A percentile compares a stretch with the other conserved stretches of the same genome.
phyloP scores from a whole-genome alignment of 164 flowering plant genomes.

The Annona squamosa region DNA sequence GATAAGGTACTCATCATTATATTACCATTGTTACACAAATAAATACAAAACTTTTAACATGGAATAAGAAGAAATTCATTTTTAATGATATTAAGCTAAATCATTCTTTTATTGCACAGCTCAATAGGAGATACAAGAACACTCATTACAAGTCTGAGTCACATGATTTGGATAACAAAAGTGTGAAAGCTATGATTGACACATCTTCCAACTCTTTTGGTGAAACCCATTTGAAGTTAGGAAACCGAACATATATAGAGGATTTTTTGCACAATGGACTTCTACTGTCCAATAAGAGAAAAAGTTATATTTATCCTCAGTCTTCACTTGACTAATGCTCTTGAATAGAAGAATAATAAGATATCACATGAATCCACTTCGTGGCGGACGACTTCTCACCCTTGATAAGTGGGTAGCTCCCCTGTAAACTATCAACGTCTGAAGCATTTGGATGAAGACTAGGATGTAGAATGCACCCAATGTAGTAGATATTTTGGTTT shows the following conservation, averaged over 20 bases:
- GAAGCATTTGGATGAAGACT: constrained; percentile 76
- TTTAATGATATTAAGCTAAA: too few relatives aligned
- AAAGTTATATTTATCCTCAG: constrained; percentile 50
- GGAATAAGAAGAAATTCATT: too few relatives aligned
- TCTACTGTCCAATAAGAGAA: constrained; percentile 55
- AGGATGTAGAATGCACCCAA: too few relatives aligned
- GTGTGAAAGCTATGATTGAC: constrained; percentile 14
- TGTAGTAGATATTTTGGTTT: too few relatives aligned
- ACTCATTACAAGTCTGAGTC: neutral
- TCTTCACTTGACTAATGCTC: constrained; percentile 5
- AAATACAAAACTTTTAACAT: too few relatives aligned
- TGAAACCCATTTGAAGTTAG: constrained; percentile 28
- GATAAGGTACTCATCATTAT: too few relatives aligned
- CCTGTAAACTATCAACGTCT: constrained; percentile 68
- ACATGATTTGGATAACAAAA: neutral
- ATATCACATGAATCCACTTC: constrained; percentile 88
- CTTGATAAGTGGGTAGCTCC: constrained; percentile 87
- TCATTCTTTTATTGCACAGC: too few relatives aligned
- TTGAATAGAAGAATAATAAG: constrained; percentile 30
- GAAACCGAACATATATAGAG: constrained; percentile 52
- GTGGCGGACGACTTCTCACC: constrained; percentile 99
- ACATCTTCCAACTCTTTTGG: constrained; percentile 47
- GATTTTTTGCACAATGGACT: constrained; percentile 59
- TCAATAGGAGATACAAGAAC: too few relatives aligned
- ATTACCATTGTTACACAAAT: too few relatives aligned